A percentile compares a stretch with the other conserved stretches of the same genome.
Evolutionary conservation across 1,139 yeast species (phyloP).

Genomic region (Candida tropicalis): DNA sequence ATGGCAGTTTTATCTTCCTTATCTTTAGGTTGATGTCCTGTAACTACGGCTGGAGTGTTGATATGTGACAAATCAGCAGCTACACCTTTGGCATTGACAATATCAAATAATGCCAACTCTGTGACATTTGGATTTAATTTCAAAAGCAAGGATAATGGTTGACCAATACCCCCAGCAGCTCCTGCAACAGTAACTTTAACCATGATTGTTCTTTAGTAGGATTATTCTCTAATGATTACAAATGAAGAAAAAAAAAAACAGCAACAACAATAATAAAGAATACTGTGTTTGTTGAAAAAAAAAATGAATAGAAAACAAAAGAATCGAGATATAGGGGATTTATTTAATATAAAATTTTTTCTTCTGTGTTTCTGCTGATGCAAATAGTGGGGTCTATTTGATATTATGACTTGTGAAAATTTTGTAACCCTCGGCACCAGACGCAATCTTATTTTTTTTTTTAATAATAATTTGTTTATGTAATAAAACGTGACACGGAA

Average conservation of each 20-base stretch:
- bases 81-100: slow-evolving; percentile 69
- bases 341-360: slow-evolving; percentile 1
- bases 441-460: background rate
- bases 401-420: slow-evolving; percentile 3
- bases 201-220: slow-evolving; percentile 31
- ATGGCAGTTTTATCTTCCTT: slow-evolving; percentile 53
- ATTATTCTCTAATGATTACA: background rate
- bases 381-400: slow-evolving; percentile 2
- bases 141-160: slow-evolving; percentile 67
- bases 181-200: slow-evolving; percentile 76
- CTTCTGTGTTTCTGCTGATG: background rate
- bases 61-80: slow-evolving; percentile 77
- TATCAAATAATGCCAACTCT: slow-evolving; percentile 64
- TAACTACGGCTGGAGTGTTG: slow-evolving; percentile 57
- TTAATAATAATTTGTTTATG: background rate
- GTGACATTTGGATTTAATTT: slow-evolving; percentile 58
- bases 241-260: background rate
- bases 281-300: background rate
- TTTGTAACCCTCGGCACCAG: slow-evolving; percentile 4
- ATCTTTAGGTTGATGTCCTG: slow-evolving; percentile 56
- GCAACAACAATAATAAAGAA: background rate
- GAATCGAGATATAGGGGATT: background rate
- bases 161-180: slow-evolving; percentile 84
- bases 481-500: background rate
- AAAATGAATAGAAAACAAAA: background rate